These are phyloP conservation scores for Picochlorum sp. DNA, from an alignment of 139 green algal species.

Conservation along the genomic window DNA sequence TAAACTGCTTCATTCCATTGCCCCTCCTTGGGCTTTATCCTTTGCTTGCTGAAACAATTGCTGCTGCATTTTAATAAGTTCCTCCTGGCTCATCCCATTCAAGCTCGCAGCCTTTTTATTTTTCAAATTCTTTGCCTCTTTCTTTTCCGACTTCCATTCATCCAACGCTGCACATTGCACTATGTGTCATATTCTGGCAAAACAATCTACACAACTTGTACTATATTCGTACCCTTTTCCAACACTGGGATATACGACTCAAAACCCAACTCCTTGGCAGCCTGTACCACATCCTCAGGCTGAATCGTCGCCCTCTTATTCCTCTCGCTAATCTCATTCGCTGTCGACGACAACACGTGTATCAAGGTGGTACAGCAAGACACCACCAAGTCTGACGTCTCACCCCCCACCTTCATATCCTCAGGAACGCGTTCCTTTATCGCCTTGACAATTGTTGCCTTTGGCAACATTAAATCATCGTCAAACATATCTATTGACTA, in stretches of 20 bases:
- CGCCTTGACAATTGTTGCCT: conserved; percentile 34
- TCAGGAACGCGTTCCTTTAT: conserved; percentile 41
- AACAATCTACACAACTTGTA: too few relatives aligned
- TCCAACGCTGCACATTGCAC: conserved; percentile 14
- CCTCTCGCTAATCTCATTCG: conserved; percentile 45
- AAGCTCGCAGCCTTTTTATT: conserved; percentile 7
- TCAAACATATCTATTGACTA: neutral
- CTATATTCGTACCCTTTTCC: neutral
- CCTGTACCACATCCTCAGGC: conserved; percentile 52
- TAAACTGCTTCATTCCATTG: conserved; percentile 8
- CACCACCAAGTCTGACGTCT: conserved; percentile 38
- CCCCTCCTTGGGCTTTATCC: conserved; percentile 16
- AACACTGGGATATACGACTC: conserved; percentile 18
- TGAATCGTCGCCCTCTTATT: conserved; percentile 51
- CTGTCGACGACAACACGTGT: conserved; percentile 30
- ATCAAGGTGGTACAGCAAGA: conserved; percentile 42
- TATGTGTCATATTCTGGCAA: too few relatives aligned
- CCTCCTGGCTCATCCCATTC: conserved; percentile 26
- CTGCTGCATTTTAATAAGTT: conserved; percentile 37
- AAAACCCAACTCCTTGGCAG: conserved; percentile 56
- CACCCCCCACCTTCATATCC: conserved; percentile 33
- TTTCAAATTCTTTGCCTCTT: conserved; percentile 19
- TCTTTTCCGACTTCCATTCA: conserved; percentile 33
- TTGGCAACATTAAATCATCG: conserved; percentile 25
- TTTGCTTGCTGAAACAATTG: conserved; percentile 35